Evolutionary conservation across 768 basidiomycete species (phyloP).

Genomic region (Calocybe cyanea): DNA sequence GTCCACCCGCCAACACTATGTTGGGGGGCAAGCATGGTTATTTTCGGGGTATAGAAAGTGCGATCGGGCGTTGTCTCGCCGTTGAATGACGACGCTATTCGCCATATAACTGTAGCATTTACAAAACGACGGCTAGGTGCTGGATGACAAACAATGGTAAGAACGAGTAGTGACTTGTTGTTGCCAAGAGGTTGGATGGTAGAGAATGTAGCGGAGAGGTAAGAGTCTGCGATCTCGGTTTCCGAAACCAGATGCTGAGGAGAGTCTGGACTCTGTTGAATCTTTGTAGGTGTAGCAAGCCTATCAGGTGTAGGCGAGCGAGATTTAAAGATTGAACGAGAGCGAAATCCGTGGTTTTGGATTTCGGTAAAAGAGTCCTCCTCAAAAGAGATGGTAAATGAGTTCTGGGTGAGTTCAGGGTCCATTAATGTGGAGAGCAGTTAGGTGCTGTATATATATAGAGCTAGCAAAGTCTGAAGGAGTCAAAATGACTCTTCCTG

Average conservation of each 20-base stretch:
- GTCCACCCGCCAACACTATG: constrained; percentile 22
- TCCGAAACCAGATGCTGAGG: constrained; percentile 17
- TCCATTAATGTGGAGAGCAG: constrained; percentile 4
- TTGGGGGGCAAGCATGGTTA: constrained; percentile 16
- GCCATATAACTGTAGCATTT: constrained; percentile 17
- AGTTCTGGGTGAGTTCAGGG: constrained; percentile 1
- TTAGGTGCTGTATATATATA: neutral
- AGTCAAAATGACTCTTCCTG: too few species aligned
- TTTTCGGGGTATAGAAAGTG: constrained; percentile 5
- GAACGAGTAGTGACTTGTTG: constrained; percentile 16
- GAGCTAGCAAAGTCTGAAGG: too few species aligned
- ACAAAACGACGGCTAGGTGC: constrained; percentile 16
- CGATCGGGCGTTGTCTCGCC: neutral
- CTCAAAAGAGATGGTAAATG: constrained; percentile 17
- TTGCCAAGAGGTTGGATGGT: constrained; percentile 19
- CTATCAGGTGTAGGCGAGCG: neutral
- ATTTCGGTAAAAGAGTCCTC: constrained; percentile 12
- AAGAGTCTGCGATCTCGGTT: constrained; percentile 19
- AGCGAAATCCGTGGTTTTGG: constrained; percentile 8
- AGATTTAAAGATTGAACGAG: constrained; percentile 11
- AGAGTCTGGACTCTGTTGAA: neutral
- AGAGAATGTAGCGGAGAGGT: constrained; percentile 17
- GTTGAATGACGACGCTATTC: constrained; percentile 4
- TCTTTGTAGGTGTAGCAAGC: neutral
- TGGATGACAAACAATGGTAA: constrained; percentile 17